These are phyloP conservation scores for Papiliotrema terrestris DNA, from an alignment of 1,284 basidiomycete genomes.

Conservation along the genomic window DNA sequence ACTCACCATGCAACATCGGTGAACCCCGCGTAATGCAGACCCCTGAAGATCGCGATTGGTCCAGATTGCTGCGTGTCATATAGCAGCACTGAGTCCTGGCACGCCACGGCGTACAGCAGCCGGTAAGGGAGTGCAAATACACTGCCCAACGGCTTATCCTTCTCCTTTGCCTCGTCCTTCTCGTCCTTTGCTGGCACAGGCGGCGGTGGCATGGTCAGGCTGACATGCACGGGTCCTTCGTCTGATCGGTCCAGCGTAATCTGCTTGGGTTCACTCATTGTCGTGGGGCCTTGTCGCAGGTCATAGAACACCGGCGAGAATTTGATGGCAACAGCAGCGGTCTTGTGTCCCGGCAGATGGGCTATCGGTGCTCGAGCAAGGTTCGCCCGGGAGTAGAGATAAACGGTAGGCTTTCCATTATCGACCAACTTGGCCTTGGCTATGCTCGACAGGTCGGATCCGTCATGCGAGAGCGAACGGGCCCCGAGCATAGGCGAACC, in stretches of 20 bases:
- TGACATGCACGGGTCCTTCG: conserved; percentile 39
- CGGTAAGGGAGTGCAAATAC: conserved; percentile 89
- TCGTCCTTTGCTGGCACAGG: conserved; percentile 47
- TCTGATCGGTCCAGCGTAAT: conserved; percentile 71
- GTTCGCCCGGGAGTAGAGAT: conserved; percentile 92
- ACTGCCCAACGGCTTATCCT: conserved; percentile 28
- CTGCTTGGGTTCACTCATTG: conserved; percentile 52
- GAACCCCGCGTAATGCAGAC: conserved; percentile 95
- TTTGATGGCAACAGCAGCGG: conserved; percentile 85
- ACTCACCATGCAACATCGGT: conserved; percentile 93
- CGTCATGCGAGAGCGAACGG: conserved; percentile 36
- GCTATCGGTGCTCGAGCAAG: conserved; percentile 88
- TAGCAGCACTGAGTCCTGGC: conserved; percentile 91
- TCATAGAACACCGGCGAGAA: conserved; percentile 94
- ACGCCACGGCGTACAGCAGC: conserved; percentile 93
- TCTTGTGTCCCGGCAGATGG: conserved; percentile 93
- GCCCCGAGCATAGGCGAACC: conserved; percentile 50
- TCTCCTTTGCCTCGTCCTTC: conserved; percentile 28
- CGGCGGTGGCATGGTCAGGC: conserved; percentile 46
- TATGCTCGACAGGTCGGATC: conserved; percentile 37
- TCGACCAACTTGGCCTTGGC: conserved; percentile 36
- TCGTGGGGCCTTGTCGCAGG: conserved; percentile 61
- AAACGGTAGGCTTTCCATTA: conserved; percentile 68
- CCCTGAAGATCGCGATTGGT: conserved; percentile 88
- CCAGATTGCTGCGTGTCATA: conserved; percentile 96